These are phyloP conservation scores for Pseudonitzschia multistriata DNA, from an alignment of 108 stramenopile species.

Conservation along the genomic window DNA sequence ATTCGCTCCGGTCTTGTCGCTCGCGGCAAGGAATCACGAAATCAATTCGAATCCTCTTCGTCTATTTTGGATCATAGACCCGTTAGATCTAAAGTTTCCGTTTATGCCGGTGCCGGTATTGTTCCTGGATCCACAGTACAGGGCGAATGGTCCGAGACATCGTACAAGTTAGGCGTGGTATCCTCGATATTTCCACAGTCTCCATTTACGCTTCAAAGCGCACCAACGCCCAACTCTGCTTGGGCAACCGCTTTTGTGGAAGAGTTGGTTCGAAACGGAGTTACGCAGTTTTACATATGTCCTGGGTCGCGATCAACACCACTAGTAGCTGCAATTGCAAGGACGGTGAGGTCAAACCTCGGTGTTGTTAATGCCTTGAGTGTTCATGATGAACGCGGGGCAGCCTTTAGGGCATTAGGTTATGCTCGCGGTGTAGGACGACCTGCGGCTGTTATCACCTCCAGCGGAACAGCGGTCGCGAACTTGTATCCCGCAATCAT, in stretches of 20 bases:
- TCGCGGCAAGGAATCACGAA: conserved; percentile 22
- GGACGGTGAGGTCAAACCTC: conserved; percentile 53
- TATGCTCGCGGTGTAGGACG: conserved; percentile 68
- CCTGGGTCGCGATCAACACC: conserved; percentile 93
- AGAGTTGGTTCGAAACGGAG: conserved; percentile 83
- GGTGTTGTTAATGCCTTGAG: conserved; percentile 69
- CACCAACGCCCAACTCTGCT: conserved; percentile 74
- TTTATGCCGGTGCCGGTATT: conserved; percentile 82
- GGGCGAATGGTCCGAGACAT: conserved; percentile 84
- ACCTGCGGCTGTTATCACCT: conserved; percentile 87
- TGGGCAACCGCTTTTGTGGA: conserved; percentile 90
- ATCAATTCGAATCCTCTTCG: conserved; percentile 8
- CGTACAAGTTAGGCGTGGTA: conserved; percentile 74
- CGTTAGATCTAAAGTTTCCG: conserved; percentile 37
- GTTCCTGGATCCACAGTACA: conserved; percentile 81
- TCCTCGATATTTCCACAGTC: conserved; percentile 77
- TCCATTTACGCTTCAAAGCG: conserved; percentile 65
- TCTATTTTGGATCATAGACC: neutral
- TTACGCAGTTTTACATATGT: conserved; percentile 82
- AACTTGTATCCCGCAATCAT: conserved; percentile 90
- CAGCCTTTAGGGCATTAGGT: conserved; percentile 89
- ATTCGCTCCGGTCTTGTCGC: conserved; percentile 65
- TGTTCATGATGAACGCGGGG: conserved; percentile 92
- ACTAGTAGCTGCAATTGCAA: conserved; percentile 76
- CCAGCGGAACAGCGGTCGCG: conserved; percentile 90